A percentile compares a stretch with the other conserved stretches of the same genome.
These are phyloP conservation scores for Avena sativa DNA, from an alignment of 176 grass and related monocot species.

Conservation along the genomic window DNA sequence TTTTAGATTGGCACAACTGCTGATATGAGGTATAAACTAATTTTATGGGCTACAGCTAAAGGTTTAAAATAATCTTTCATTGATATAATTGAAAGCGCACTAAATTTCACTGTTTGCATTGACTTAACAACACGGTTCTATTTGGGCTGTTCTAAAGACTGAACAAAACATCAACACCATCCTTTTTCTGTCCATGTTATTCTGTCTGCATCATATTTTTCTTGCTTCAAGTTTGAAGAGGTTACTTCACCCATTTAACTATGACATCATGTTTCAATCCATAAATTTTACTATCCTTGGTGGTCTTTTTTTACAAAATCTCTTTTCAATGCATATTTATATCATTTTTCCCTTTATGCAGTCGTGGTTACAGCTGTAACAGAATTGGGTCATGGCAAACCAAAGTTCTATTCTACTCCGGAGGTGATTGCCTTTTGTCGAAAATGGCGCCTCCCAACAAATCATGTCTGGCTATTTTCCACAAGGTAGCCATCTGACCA, in stretches of 20 bases:
- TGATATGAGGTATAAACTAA: not conserved
- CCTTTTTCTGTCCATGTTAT: constrained; percentile 13
- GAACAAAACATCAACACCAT: not conserved
- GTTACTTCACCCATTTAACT: constrained; percentile 2
- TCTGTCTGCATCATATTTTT: not conserved
- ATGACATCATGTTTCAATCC: not conserved
- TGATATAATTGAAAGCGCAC: not conserved
- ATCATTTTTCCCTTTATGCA: constrained; percentile 40
- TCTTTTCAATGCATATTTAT: constrained; percentile 25
- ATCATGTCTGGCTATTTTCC: constrained; percentile 95
- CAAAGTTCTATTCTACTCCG: constrained; percentile 91
- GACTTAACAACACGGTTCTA: not conserved
- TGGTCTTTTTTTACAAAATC: not conserved
- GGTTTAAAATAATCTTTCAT: not conserved
- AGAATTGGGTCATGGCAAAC: constrained; percentile 80
- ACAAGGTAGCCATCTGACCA: constrained; percentile 65
- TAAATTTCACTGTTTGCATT: not conserved
- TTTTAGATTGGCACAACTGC: not conserved
- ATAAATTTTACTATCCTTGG: constrained; percentile 11
- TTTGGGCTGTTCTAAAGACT: not conserved
- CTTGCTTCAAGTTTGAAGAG: not conserved
- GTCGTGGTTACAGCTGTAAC: constrained; percentile 89
- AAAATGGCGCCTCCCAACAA: constrained; percentile 90
- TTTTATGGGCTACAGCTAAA: not conserved
- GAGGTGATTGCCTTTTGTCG: constrained; percentile 85